Conservation (phyloP, 768 basidiomycete genomes). For the Hydnomerulius pinastri region DNA sequence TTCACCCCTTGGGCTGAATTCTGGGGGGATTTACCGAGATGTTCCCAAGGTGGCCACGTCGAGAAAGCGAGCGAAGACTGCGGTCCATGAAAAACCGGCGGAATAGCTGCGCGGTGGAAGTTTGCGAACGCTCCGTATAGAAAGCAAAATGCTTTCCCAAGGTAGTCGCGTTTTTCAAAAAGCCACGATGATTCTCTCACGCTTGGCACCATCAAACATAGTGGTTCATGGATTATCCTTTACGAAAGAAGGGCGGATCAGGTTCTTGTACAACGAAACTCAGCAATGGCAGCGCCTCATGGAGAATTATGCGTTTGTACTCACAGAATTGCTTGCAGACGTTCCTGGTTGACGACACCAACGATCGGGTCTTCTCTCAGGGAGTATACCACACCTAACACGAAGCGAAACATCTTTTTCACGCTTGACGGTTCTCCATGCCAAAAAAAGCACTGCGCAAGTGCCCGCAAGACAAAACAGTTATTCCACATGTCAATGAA, state of each 20-base stretch:
- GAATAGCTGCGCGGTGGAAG: constrained; percentile 12
- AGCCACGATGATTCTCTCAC: constrained; percentile 13
- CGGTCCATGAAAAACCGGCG: constrained; percentile 26
- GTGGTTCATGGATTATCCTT: constrained; percentile 13
- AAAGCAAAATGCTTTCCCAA: constrained; percentile 16
- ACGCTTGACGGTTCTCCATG: background rate
- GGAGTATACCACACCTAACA: constrained; percentile 1
- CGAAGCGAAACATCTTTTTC: background rate
- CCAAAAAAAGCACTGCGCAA: constrained; percentile 2
- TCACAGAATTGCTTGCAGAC: constrained; percentile 5
- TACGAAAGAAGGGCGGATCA: constrained; percentile 9
- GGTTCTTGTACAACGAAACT: constrained; percentile 5
- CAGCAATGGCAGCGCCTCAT: constrained; percentile 8
- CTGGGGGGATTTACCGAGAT: constrained; percentile 22
- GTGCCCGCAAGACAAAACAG: background rate
- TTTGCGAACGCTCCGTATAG: constrained; percentile 4
- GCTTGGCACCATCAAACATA: background rate
- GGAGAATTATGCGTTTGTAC: background rate
- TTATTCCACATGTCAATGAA: background rate
- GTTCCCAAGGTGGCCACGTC: constrained; percentile 27
- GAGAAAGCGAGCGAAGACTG: constrained; percentile 8
- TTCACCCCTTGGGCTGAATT: background rate
- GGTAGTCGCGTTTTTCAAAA: background rate
- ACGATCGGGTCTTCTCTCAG: constrained; percentile 5
- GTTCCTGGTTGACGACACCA: constrained; percentile 13